phyloP scores from a whole-genome alignment of 371 early-diverging fungal genomes.

The Dentiscutata heterogama region DNA sequence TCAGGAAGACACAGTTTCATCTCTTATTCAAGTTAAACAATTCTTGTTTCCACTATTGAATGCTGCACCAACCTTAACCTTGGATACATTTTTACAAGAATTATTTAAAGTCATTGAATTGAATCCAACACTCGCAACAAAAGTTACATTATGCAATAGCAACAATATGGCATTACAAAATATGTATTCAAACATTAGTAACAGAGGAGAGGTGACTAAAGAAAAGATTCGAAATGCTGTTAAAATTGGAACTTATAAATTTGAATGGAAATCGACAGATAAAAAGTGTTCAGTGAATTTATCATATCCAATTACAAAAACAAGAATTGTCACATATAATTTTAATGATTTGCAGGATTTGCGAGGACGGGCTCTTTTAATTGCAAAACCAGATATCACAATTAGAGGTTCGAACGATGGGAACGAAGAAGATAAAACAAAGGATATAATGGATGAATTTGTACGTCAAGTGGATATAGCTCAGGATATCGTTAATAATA shows the following conservation, averaged over 20 bases:
- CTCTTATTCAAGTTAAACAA: conserved; percentile 41
- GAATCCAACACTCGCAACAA: conserved; percentile 12
- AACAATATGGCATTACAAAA: conserved; percentile 20
- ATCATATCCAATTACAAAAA: background rate
- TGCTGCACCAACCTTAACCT: background rate
- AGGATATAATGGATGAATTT: conserved; percentile 34
- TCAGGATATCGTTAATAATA: conserved; percentile 33
- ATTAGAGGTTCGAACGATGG: background rate
- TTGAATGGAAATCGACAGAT: conserved; percentile 25
- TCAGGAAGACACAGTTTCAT: conserved; percentile 41
- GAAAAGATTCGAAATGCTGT: conserved; percentile 44
- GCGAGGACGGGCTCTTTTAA: conserved; percentile 41
- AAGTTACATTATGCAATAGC: conserved; percentile 42
- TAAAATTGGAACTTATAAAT: conserved; percentile 27
- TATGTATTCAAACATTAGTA: conserved; percentile 34
- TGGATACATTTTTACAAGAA: conserved; percentile 8
- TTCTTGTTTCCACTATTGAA: conserved; percentile 20
- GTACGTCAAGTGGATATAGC: conserved; percentile 42
- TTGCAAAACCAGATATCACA: conserved; percentile 22
- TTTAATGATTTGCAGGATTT: conserved; percentile 41
- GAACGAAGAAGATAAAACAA: background rate
- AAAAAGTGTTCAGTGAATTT: conserved; percentile 32
- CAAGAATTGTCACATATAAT: background rate
- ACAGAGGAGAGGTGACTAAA: conserved; percentile 33
- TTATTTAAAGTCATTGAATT: background rate